Conservation (phyloP, 345 rosid species). For the Draba incana region DNA sequence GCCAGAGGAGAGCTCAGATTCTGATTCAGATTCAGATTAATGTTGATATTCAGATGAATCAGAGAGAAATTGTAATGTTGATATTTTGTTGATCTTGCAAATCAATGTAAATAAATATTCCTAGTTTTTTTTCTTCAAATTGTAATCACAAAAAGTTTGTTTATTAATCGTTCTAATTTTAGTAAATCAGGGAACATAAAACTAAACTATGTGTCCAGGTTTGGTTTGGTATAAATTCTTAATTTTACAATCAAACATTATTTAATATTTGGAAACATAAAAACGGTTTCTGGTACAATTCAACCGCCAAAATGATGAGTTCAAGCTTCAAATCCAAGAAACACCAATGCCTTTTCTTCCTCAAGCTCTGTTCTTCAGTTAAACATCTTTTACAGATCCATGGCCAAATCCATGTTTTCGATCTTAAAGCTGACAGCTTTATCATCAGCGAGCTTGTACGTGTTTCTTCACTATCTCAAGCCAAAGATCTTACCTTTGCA, state of each 20-base stretch:
- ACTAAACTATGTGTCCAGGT: no score
- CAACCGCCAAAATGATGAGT: constrained; percentile 31
- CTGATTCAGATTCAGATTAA: constrained; percentile 46
- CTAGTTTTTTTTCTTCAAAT: no score
- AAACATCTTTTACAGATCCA: constrained; percentile 63
- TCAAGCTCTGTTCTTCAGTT: constrained; percentile 57
- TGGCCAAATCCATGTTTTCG: constrained; percentile 57
- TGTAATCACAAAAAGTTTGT: no score
- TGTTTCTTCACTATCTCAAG: constrained; percentile 53
- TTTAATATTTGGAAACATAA: background rate
- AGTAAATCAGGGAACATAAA: no score
- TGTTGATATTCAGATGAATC: no score
- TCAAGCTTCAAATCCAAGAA: constrained; percentile 48
- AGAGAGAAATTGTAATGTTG: no score
- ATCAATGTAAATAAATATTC: no score
- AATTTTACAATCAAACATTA: no score
- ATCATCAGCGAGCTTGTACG: constrained; percentile 58
- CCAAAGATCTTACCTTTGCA: constrained; percentile 50
- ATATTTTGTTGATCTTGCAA: no score
- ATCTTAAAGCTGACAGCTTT: constrained; percentile 55
- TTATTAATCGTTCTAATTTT: no score
- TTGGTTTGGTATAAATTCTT: no score
- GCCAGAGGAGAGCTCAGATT: constrained; percentile 55
- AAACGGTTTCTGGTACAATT: constrained; percentile 32
- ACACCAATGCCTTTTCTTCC: constrained; percentile 54